Evolutionary conservation across 2,329 filamentous ascomycete species (phyloP).

Genomic region (Sphaerulina musiva): DNA sequence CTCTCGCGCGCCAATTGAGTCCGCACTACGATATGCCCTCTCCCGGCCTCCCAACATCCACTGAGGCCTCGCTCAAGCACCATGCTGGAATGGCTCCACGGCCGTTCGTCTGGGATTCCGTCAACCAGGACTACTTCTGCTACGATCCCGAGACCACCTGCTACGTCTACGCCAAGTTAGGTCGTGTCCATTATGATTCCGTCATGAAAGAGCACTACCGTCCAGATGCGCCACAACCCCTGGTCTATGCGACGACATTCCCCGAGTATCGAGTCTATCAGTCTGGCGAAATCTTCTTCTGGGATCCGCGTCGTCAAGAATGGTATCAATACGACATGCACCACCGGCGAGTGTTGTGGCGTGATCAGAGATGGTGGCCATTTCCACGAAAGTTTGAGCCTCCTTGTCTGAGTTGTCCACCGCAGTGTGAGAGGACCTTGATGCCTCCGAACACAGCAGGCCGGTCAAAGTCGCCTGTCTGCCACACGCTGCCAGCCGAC

Average conservation of each 20-base stretch:
- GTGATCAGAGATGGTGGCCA: conserved; percentile 13
- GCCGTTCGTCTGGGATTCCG: conserved; percentile 10
- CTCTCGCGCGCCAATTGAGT: conserved; percentile 2
- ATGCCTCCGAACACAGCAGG: background rate
- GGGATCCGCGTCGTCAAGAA: conserved; percentile 9
- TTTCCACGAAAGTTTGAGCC: conserved; percentile 10
- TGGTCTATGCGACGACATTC: conserved; percentile 9
- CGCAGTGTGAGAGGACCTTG: background rate
- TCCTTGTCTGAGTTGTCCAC: conserved; percentile 4
- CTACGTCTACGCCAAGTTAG: conserved; percentile 13
- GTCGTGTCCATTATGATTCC: conserved; percentile 11
- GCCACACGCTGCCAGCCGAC: background rate
- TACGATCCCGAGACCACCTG: conserved; percentile 13
- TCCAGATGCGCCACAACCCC: conserved; percentile 1
- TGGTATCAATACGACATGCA: conserved; percentile 13
- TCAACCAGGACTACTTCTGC: conserved; percentile 14
- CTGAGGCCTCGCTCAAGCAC: background rate
- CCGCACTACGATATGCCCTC: conserved; percentile 7
- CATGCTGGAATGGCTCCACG: conserved; percentile 6
- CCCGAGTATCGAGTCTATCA: conserved; percentile 12
- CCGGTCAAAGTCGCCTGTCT: background rate
- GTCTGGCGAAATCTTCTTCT: conserved; percentile 13
- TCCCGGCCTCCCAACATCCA: background rate
- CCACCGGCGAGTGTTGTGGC: conserved; percentile 10
- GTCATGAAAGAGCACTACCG: conserved; percentile 13